These are phyloP conservation scores for Sanghuangporus weigelae DNA, from an alignment of 1,284 basidiomycete species.

Conservation along the genomic window DNA sequence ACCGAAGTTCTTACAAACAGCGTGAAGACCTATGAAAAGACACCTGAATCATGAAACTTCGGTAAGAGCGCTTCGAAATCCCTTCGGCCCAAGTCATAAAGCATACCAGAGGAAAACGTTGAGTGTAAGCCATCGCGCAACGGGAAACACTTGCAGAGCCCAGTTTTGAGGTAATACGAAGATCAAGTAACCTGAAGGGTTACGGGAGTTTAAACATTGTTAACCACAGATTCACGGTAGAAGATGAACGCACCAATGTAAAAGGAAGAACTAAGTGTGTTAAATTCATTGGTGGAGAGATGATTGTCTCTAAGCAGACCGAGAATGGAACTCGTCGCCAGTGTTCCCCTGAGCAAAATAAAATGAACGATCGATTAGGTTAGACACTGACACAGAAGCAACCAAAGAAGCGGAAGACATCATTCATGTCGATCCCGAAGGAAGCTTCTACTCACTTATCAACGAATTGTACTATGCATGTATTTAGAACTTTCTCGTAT, in stretches of 20 bases:
- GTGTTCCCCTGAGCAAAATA: conserved; percentile 18
- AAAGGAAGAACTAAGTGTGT: conserved; percentile 29
- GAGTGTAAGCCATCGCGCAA: conserved; percentile 23
- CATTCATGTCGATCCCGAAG: background rate
- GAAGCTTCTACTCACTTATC: conserved; percentile 22
- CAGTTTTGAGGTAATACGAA: conserved; percentile 28
- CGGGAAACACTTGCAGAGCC: conserved; percentile 27
- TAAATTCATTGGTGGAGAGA: conserved; percentile 25
- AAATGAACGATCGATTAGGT: background rate
- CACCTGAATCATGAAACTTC: conserved; percentile 1
- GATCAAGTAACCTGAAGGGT: conserved; percentile 24
- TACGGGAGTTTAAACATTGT: background rate
- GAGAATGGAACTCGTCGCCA: conserved; percentile 24
- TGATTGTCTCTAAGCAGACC: conserved; percentile 25
- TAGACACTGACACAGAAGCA: background rate
- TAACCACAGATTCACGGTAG: background rate
- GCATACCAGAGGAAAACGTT: conserved; percentile 17
- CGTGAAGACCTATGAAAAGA: conserved; percentile 16
- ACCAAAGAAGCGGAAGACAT: background rate
- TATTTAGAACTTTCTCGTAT: background rate
- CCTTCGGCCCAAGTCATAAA: background rate
- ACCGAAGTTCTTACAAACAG: conserved; percentile 17
- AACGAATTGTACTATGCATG: conserved; percentile 23
- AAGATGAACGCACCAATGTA: conserved; percentile 24
- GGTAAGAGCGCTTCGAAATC: background rate